Conservation (phyloP, 306 rosid genomes). For the Cyamopsis tetragonoloba region DNA sequence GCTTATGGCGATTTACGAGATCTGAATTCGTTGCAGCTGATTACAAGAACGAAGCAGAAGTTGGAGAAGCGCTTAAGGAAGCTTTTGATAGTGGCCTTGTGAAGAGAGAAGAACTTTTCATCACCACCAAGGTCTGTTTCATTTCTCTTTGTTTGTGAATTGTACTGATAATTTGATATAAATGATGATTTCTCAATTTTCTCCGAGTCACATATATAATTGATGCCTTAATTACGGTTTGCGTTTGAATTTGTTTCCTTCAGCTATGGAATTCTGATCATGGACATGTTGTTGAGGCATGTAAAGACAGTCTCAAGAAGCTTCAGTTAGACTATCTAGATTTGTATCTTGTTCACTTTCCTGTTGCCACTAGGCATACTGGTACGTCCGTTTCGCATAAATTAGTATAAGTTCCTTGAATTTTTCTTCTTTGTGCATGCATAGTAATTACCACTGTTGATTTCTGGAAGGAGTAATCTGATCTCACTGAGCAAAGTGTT, state of each 20-base stretch:
- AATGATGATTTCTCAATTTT: not conserved
- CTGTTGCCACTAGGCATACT: constrained; percentile 70
- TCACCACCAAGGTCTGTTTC: constrained; percentile 68
- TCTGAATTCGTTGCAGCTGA: constrained; percentile 56
- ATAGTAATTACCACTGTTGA: not conserved
- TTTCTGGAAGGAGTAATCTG: not conserved
- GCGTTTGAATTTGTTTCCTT: constrained; percentile 26
- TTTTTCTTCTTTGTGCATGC: not conserved
- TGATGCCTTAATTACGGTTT: constrained; percentile 12
- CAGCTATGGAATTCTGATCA: constrained; percentile 99
- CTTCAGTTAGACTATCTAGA: constrained; percentile 78
- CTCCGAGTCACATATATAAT: not conserved
- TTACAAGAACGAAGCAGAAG: constrained; percentile 74
- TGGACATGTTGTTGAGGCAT: constrained; percentile 82
- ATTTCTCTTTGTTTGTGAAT: not conserved
- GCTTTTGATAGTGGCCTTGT: constrained; percentile 66
- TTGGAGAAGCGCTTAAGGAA: constrained; percentile 76
- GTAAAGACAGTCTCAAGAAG: constrained; percentile 84
- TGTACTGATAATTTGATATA: not conserved
- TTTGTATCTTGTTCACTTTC: constrained; percentile 84
- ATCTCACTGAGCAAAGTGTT: not conserved
- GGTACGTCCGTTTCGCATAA: constrained; percentile 36
- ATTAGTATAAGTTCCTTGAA: not conserved
- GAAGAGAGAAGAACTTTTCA: constrained; percentile 85
- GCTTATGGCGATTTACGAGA: constrained; percentile 14